Percentiles rank a stretch among this genome's conserved stretches.
Conservation (phyloP, 202 grass and related monocot genomes). For the Hordeum pubiflorum region DNA sequence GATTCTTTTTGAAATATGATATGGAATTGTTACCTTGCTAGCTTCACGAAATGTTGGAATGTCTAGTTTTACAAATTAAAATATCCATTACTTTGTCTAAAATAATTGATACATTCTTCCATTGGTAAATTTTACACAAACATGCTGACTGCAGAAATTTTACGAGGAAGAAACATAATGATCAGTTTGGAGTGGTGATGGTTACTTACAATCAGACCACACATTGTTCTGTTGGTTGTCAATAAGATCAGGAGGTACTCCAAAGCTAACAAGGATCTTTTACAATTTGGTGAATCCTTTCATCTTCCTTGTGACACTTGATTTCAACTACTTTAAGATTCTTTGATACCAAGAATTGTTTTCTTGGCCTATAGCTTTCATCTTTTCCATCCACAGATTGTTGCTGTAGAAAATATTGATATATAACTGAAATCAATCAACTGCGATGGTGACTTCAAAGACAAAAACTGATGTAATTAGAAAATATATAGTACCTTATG, state of each 20-base stretch:
- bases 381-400: not conserved
- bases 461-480: not conserved
- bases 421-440: not conserved
- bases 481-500: not conserved
- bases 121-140: not conserved
- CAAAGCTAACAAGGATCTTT: not conserved
- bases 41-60: not conserved
- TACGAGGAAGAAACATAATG: not conserved
- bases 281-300: not conserved
- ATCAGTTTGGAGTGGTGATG: not conserved
- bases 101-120: not conserved
- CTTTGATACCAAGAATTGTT: not conserved
- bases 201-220: not conserved
- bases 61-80: not conserved
- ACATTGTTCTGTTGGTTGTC: not conserved
- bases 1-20: not conserved
- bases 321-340: not conserved
- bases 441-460: not conserved
- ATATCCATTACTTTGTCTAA: not conserved
- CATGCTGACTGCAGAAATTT: not conserved
- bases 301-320: not conserved
- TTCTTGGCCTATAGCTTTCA: not conserved
- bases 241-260: not conserved
- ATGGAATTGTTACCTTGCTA: not conserved
- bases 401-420: not conserved